Evolutionary conservation across 176 grass and related monocot species (phyloP).

Genomic region (Aegilops longissima): DNA sequence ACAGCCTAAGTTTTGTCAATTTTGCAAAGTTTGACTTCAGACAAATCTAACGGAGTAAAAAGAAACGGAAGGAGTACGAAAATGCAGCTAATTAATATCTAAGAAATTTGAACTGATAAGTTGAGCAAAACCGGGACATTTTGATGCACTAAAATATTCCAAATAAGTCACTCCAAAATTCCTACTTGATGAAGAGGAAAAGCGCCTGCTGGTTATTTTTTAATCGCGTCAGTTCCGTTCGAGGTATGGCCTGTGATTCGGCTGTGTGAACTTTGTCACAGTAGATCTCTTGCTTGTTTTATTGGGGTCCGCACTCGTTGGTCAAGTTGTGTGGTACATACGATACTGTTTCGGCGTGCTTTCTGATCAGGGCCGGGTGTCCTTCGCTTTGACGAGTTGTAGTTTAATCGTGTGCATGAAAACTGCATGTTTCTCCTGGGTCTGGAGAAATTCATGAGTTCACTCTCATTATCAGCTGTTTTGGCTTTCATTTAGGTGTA

Average conservation of each 20-base stretch:
- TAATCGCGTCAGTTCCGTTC: neutral
- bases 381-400: neutral
- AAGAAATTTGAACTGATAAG: too few species aligned
- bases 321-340: conserved; percentile 24
- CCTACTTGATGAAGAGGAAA: too few species aligned
- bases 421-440: neutral
- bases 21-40: too few species aligned
- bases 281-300: neutral
- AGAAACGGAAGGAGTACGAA: too few species aligned
- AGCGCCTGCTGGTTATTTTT: too few species aligned
- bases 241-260: conserved; percentile 23
- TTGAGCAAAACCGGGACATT: too few species aligned
- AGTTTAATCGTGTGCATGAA: neutral
- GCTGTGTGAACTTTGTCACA: neutral
- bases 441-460: neutral
- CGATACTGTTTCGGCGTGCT: conserved; percentile 26
- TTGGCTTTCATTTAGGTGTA: neutral
- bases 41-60: too few species aligned
- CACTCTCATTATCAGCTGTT: neutral
- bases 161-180: too few species aligned
- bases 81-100: too few species aligned
- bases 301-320: neutral
- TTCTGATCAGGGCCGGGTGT: neutral
- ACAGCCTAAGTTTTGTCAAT: too few species aligned
- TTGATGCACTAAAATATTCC: too few species aligned